Evolutionary conservation across 768 basidiomycete genomes (phyloP).

Genomic region (Rhodosporidiobolus odoratus): DNA sequence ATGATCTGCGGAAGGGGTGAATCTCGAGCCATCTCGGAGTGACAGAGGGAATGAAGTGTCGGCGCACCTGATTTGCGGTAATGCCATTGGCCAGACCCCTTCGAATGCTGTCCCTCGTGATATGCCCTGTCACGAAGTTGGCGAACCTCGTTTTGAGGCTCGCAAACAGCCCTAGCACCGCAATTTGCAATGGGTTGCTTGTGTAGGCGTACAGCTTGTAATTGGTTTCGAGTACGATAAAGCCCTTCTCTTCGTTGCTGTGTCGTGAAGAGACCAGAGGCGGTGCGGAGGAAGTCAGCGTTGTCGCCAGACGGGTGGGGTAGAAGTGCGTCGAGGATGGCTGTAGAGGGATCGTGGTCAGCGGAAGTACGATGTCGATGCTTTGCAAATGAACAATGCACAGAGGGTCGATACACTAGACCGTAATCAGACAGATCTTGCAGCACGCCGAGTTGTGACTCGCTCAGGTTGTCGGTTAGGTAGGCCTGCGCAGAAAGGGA

Average conservation of each 20-base stretch:
- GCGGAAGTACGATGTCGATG: not conserved
- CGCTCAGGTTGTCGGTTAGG: constrained; percentile 69
- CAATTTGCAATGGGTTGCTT: constrained; percentile 91
- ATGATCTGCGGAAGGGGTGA: constrained; percentile 63
- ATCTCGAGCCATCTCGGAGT: not conserved
- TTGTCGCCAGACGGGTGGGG: constrained; percentile 90
- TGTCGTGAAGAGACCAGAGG: constrained; percentile 51
- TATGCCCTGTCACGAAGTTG: constrained; percentile 90
- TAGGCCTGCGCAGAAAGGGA: constrained; percentile 62
- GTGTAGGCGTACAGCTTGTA: constrained; percentile 98
- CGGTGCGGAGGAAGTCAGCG: constrained; percentile 83
- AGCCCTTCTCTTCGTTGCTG: constrained; percentile 58
- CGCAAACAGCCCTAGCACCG: constrained; percentile 89
- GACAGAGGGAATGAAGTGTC: not conserved
- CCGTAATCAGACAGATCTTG: constrained; percentile 92
- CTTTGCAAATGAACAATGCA: constrained; percentile 4
- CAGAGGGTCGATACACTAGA: constrained; percentile 74
- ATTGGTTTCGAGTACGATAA: constrained; percentile 95
- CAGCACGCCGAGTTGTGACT: constrained; percentile 77
- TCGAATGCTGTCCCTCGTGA: constrained; percentile 92
- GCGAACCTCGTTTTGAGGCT: constrained; percentile 89
- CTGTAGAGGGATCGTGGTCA: constrained; percentile 47
- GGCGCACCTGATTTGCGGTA: constrained; percentile 74
- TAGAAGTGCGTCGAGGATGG: constrained; percentile 73
- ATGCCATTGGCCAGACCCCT: constrained; percentile 91